A percentile compares a stretch with the other conserved stretches of the same genome.
Evolutionary conservation across 345 rosid species (phyloP).

Genomic region (Eucalyptus paniculata): DNA sequence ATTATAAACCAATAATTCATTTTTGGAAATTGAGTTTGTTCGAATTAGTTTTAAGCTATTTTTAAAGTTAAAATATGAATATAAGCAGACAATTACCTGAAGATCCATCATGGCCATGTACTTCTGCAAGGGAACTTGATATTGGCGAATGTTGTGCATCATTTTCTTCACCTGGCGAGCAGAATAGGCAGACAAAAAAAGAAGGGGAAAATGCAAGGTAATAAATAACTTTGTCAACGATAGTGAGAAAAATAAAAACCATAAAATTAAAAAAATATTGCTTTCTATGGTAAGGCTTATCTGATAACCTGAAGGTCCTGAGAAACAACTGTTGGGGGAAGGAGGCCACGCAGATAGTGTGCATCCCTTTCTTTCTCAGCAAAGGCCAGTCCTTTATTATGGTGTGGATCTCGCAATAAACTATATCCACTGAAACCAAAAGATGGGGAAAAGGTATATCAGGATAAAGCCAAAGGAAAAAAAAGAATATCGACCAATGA

Average conservation of each 20-base stretch:
- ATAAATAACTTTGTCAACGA: background rate
- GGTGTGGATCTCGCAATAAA: conserved; percentile 94
- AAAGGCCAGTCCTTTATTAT: conserved; percentile 96
- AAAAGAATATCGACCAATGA: background rate
- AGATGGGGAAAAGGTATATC: background rate
- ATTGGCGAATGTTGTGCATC: conserved; percentile 77
- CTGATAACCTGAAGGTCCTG: conserved; percentile 78
- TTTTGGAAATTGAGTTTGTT: background rate
- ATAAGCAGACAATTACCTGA: conserved; percentile 34
- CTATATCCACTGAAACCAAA: conserved; percentile 61
- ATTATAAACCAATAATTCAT: background rate
- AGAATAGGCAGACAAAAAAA: background rate
- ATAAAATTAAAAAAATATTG: background rate
- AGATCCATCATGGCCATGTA: conserved; percentile 98
- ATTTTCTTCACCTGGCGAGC: conserved; percentile 65
- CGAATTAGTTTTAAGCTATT: background rate
- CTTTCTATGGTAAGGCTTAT: background rate
- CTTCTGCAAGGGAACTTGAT: conserved; percentile 86
- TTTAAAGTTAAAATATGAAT: background rate
- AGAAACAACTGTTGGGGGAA: conserved; percentile 75
- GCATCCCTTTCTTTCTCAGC: conserved; percentile 73
- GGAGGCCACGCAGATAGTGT: conserved; percentile 90
- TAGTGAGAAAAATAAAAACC: background rate
- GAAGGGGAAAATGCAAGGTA: background rate
- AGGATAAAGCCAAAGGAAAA: background rate